phyloP scores from a whole-genome alignment of 202 grass and related monocot species.

The Setaria viridis region DNA sequence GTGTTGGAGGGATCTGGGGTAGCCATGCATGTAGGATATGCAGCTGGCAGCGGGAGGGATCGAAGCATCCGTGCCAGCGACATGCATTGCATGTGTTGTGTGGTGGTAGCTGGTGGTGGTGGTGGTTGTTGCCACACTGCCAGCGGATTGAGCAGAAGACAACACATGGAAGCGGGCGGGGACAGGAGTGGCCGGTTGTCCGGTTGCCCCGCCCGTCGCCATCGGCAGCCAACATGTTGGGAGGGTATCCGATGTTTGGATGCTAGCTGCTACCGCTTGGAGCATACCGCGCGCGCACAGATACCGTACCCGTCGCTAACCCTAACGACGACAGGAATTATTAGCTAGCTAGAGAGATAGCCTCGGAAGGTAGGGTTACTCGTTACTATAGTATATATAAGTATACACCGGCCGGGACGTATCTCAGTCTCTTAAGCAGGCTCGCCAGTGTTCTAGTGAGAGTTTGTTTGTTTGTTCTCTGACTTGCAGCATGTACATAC shows the following conservation, averaged over 20 bases:
- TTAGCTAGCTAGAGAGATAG: not conserved
- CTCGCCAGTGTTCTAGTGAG: not conserved
- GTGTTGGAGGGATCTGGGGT: not conserved
- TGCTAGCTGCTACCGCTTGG: constrained; percentile 31
- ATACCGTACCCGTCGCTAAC: constrained; percentile 16
- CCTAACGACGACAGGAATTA: constrained; percentile 16
- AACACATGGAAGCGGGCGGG: constrained; percentile 25
- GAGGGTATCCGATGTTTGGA: constrained; percentile 50
- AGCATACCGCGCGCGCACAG: not conserved
- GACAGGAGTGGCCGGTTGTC: constrained; percentile 21
- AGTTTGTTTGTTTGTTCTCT: not conserved
- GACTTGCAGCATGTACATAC: not conserved
- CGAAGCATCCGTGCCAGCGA: not conserved
- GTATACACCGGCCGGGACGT: not conserved
- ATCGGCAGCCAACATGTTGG: not conserved
- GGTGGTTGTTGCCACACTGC: not conserved
- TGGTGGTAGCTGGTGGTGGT: not conserved
- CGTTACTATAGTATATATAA: not conserved
- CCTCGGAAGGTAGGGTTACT: not conserved
- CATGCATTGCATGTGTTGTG: too few species aligned
- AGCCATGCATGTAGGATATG: not conserved
- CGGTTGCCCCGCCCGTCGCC: not conserved
- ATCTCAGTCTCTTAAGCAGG: not conserved
- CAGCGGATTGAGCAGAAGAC: not conserved
- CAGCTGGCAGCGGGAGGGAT: not conserved